Conservation (phyloP, 1,284 basidiomycete genomes). For the Cystobasidium slooffiae region DNA sequence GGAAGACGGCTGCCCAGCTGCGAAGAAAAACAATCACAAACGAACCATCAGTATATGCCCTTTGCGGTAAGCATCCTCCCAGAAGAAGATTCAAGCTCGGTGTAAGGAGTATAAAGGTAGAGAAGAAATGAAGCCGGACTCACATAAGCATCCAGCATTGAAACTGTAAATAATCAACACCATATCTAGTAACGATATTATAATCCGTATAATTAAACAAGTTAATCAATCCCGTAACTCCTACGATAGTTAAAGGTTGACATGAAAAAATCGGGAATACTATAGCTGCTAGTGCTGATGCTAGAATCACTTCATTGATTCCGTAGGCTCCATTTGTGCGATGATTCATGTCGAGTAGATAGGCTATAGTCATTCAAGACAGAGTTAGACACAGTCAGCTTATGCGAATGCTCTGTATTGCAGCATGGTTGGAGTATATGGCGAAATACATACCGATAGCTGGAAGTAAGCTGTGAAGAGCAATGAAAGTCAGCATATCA, state of each 20-base stretch:
- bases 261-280: slow-evolving; percentile 88
- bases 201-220: slow-evolving; percentile 91
- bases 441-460: slow-evolving; percentile 22
- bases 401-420: background rate
- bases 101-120: background rate
- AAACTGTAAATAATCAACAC: slow-evolving; percentile 78
- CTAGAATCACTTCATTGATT: slow-evolving; percentile 75
- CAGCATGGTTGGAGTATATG: background rate
- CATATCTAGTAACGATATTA: slow-evolving; percentile 68
- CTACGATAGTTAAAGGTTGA: slow-evolving; percentile 90
- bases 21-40: slow-evolving; percentile 57
- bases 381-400: slow-evolving; percentile 61
- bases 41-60: background rate
- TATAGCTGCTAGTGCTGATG: slow-evolving; percentile 74
- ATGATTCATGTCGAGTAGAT: slow-evolving; percentile 89
- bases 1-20: slow-evolving; percentile 89
- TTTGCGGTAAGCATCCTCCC: background rate
- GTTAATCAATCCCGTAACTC: slow-evolving; percentile 76
- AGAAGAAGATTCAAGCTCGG: no score
- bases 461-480: slow-evolving; percentile 53
- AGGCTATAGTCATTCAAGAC: slow-evolving; percentile 77
- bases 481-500: slow-evolving; percentile 46
- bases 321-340: slow-evolving; percentile 83
- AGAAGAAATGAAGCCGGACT: slow-evolving; percentile 56
- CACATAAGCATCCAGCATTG: slow-evolving; percentile 52